A percentile compares a stretch with the other conserved stretches of the same genome.
These are phyloP conservation scores for Entamoeba moshkovskii DNA, from an alignment of 208 protist species.

Conservation along the genomic window DNA sequence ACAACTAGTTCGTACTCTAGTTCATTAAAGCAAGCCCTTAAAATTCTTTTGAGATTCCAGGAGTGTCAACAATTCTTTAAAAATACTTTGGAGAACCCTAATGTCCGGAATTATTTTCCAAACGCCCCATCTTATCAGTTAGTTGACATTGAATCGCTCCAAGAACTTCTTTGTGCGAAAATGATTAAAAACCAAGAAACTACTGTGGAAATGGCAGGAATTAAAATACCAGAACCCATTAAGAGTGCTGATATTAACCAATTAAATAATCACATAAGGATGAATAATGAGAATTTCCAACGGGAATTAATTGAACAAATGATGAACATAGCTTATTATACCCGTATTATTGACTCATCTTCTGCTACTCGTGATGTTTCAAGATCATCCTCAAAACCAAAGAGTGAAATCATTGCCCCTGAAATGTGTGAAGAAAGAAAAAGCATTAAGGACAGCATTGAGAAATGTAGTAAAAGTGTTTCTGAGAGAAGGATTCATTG, in stretches of 20 bases:
- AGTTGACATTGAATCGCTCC: not conserved
- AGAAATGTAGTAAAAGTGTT: too few species aligned
- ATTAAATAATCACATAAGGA: not conserved
- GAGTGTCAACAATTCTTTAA: not conserved
- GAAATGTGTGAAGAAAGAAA: not conserved
- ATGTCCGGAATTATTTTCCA: not conserved
- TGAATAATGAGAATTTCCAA: not conserved
- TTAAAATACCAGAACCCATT: not conserved
- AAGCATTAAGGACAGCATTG: not conserved
- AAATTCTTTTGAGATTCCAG: not conserved
- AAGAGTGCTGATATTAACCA: not conserved
- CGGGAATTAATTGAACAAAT: not conserved
- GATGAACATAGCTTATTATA: not conserved
- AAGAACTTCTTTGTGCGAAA: not conserved
- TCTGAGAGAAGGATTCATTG: too few species aligned
- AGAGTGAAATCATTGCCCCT: not conserved
- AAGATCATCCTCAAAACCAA: not conserved
- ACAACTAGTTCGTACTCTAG: not conserved
- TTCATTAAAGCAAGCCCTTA: not conserved
- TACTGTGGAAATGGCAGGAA: not conserved
- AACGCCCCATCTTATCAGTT: not conserved
- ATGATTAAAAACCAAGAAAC: not conserved
- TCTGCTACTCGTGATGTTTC: not conserved
- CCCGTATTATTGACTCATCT: not conserved
- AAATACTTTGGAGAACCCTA: not conserved